A percentile compares a stretch with the other conserved stretches of the same genome.
phyloP scores from a whole-genome alignment of 257 asterid species.

The Capsicum baccatum region DNA sequence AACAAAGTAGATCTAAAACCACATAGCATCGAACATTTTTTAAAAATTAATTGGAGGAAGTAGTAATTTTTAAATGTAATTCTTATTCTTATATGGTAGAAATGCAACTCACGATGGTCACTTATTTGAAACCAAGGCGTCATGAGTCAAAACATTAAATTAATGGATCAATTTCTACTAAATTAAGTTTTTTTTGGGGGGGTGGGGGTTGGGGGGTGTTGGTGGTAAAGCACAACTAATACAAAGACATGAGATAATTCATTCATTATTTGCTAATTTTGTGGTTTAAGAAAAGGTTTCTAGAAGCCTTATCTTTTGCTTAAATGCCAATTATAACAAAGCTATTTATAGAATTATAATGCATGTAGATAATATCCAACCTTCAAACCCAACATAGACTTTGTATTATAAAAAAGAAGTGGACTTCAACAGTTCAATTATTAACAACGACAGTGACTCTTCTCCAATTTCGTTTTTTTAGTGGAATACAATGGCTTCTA shows the following conservation, averaged over 20 bases:
- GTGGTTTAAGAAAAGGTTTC: constrained; percentile 7
- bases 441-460: constrained; percentile 30
- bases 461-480: constrained; percentile 28
- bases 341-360: background rate
- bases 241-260: background rate
- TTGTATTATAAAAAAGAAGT: background rate
- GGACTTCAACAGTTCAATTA: background rate
- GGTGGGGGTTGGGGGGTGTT: background rate
- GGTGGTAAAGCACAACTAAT: constrained; percentile 30
- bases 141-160: background rate
- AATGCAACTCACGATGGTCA: background rate
- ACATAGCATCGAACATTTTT: no score
- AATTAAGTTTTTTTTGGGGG: background rate
- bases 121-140: background rate
- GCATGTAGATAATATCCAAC: background rate
- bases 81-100: background rate
- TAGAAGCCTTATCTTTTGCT: constrained; percentile 26
- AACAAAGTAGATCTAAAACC: no score
- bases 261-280: background rate
- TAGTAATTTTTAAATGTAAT: no score
- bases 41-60: no score
- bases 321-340: background rate
- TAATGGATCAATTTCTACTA: background rate
- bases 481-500: constrained; percentile 46
- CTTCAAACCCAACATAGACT: background rate